Base-by-base conservation (phyloP, 305 asterid genomes). In the Andrographis paniculata region DNA sequence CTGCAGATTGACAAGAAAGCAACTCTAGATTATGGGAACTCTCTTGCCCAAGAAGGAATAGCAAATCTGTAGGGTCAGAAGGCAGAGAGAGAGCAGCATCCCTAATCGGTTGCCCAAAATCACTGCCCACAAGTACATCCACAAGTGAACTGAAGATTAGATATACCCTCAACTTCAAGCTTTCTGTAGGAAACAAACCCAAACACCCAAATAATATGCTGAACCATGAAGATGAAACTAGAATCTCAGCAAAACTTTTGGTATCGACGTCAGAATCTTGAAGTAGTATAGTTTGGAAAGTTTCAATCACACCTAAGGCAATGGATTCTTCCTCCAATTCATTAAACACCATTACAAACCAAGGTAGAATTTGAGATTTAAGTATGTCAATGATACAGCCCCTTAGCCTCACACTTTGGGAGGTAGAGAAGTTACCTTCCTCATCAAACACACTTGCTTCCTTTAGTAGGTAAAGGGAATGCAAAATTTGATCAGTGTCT, bases 21-120 rank as follows among this genome's bases (percentile, higher is more conserved):
- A 91, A 53, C 60, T 80, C 85, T 13, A 52, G 63, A 67, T 80
- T 68, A 69, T 56, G 71, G 53, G 76, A 75, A 63, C 79, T 71
- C 66, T 70, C 80, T 75, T 86, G 94, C 57, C 95, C 94, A 49
- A 91, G 81, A 48, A 86, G 92, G 71, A 80, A 91, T 21, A 91
- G 72, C 72, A 87, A 62, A 78, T 91, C 96, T 52, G 63, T 66
- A 31, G 99, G 99, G 65, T 91, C 99, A 59, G 87, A 77, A 50
- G 92, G 95, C 73, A 91, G 64, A 66, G 63, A 57, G 15, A 46
- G 57, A 58, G 84, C 78, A 18, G 83, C 78, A 60, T 80, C 85
- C 54, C 80, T 72, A 66, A 91, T 68, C 61, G 74, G 71, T 41
- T 75, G 76, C 53, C 93, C 99, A 16, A 59, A 69, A 50, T 71